Conservation (phyloP, 2,329 filamentous ascomycete species). For the Mycosphaerella sp. region DNA sequence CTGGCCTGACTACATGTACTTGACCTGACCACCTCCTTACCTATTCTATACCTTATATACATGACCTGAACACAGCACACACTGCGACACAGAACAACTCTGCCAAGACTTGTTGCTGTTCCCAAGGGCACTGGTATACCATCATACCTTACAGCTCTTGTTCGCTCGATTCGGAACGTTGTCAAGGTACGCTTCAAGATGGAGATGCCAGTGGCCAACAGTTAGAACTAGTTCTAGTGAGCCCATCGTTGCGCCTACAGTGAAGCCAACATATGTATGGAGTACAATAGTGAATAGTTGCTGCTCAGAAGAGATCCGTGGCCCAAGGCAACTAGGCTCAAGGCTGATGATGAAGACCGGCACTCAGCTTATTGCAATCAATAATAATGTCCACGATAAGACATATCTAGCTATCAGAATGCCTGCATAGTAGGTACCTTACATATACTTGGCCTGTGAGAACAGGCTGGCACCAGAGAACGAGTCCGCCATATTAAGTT, state of each 20-base stretch:
- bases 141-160: constrained; percentile 15
- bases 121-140: constrained; percentile 11
- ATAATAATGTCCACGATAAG: not conserved
- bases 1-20: no score
- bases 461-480: not conserved
- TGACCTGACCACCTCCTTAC: no score
- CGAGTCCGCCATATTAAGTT: not conserved
- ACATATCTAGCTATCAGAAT: not conserved
- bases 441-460: not conserved
- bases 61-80: constrained; percentile 17
- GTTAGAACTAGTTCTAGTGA: no score
- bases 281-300: constrained; percentile 28
- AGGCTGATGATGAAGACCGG: constrained; percentile 35
- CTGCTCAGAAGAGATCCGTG: constrained; percentile 30
- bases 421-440: no score
- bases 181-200: constrained; percentile 20
- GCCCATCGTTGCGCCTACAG: constrained; percentile 32
- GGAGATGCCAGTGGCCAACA: constrained; percentile 29
- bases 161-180: constrained; percentile 16
- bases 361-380: constrained; percentile 42
- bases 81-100: constrained; percentile 18
- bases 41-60: no score
- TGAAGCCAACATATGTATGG: constrained; percentile 32
- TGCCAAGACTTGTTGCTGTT: constrained; percentile 18
- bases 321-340: constrained; percentile 25